phyloP scores from a whole-genome alignment of 805 yeast genomes.

The Metschnikowia similis region DNA sequence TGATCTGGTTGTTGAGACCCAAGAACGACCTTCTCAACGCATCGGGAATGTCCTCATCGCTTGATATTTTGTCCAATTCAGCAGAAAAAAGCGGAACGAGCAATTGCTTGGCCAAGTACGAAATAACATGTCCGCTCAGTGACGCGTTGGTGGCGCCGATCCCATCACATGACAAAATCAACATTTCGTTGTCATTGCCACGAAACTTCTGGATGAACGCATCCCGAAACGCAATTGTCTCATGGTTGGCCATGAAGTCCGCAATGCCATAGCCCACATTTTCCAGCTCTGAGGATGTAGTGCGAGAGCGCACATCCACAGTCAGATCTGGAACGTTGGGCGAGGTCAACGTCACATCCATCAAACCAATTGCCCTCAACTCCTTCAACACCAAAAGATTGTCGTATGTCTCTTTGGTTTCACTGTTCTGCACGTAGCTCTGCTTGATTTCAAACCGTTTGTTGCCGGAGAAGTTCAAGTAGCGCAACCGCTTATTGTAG shows the following conservation, averaged over 20 bases:
- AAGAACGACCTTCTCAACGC: slow-evolving; percentile 83
- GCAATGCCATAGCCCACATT: slow-evolving; percentile 86
- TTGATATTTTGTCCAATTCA: slow-evolving; percentile 50
- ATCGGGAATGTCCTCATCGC: slow-evolving; percentile 53
- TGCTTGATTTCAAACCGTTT: slow-evolving; percentile 85
- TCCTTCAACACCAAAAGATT: slow-evolving; percentile 58
- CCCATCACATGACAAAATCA: slow-evolving; percentile 46
- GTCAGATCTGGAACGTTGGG: slow-evolving; percentile 86
- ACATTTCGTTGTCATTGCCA: slow-evolving; percentile 75
- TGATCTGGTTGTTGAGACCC: slow-evolving; percentile 75
- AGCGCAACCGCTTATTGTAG: slow-evolving; percentile 68
- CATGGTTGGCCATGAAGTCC: slow-evolving; percentile 71
- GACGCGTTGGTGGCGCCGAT: slow-evolving; percentile 5
- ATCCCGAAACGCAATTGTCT: slow-evolving; percentile 70
- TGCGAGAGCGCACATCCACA: slow-evolving; percentile 77
- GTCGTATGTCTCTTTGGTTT: slow-evolving; percentile 62
- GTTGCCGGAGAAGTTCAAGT: slow-evolving; percentile 88
- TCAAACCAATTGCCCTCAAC: slow-evolving; percentile 72
- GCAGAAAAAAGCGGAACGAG: slow-evolving; percentile 64
- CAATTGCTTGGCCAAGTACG: slow-evolving; percentile 67
- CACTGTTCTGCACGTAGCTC: slow-evolving; percentile 51
- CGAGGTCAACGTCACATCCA: slow-evolving; percentile 92
- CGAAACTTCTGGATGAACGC: slow-evolving; percentile 82
- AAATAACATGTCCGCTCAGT: slow-evolving; percentile 51
- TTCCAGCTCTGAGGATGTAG: slow-evolving; percentile 77